phyloP scores from a whole-genome alignment of 495 filamentous ascomycete species.

The Penicillium antarcticum region DNA sequence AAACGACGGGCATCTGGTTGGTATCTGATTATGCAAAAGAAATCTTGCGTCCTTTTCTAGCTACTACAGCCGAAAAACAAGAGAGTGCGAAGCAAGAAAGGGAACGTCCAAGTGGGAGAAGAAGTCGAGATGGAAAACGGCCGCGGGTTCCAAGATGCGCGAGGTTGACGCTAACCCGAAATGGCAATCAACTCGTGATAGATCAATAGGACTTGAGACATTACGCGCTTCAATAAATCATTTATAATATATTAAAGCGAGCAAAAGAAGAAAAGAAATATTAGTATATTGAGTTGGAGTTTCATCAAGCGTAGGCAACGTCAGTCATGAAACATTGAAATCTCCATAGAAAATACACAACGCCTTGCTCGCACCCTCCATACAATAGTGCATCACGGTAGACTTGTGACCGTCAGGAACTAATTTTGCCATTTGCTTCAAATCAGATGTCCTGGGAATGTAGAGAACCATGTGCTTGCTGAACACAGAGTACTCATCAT shows the following conservation, averaged over 20 bases:
- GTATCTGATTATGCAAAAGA: neutral
- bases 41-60: neutral
- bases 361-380: conserved; percentile 85
- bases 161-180: too few relatives aligned
- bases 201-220: neutral
- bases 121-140: too few relatives aligned
- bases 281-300: neutral
- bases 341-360: conserved; percentile 53
- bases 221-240: too few relatives aligned
- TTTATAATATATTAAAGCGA: neutral
- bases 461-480: conserved; percentile 65
- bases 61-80: neutral
- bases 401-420: conserved; percentile 53
- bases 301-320: too few relatives aligned
- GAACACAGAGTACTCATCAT: conserved; percentile 53
- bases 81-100: too few relatives aligned
- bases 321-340: conserved; percentile 29
- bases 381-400: conserved; percentile 85
- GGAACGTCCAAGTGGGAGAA: too few relatives aligned
- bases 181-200: neutral
- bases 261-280: neutral
- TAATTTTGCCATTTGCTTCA: conserved; percentile 73
- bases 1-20: conserved; percentile 11
- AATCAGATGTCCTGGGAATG: conserved; percentile 83
- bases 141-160: too few relatives aligned